Evolutionary conservation across 2,329 filamentous ascomycete genomes (phyloP), one percentile per base, ranked within the genome.

Genomic region (Myotisia sp.): DNA sequence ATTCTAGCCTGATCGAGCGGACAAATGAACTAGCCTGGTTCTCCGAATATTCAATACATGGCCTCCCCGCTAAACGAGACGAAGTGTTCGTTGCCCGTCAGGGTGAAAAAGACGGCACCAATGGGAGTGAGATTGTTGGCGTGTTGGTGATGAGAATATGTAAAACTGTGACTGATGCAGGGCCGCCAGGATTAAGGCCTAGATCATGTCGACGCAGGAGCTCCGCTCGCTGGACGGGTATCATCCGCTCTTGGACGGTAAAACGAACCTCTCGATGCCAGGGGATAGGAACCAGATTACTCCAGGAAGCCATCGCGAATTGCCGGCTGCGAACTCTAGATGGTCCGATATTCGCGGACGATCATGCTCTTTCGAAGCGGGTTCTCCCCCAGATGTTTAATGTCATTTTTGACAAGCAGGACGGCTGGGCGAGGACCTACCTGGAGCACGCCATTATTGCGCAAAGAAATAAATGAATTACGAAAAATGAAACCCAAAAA

Each of bases 221-320:
- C 34, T 43, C 41, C 2, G 18, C 40, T 30, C 26, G 40, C 26
- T 16, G 45, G 42, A 26, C 43, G 12, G 40, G 76, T 6, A 63
- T 84, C 30, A 76, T 93, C 37, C 71, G 80, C 18, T 84, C 80
- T 1, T 93, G 85, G 84, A 87, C 83, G 2, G 81, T 84, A 2
- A 67, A 68, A 50, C 58, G 75, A 33, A 65, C 67, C 44, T 84
- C 83, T 53, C 69, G 85, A 17, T 65, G 71, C 20, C 71, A 73
- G 42, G 83, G 84, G 0, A 64, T 92, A 16, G 85, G 84, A 2
- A 67, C 63, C 26, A 76, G 75, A 20, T 58, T 93, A 47, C 63
- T 93, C 30, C 70, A 78, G 44, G 78, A 81, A 45, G 82, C 79
- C 2, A 74, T 86, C 2, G 66, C 67, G 37, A 54, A 78, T 36